These are phyloP conservation scores for Leccinum holopus DNA, from an alignment of 1,284 basidiomycete species.

Conservation along the genomic window DNA sequence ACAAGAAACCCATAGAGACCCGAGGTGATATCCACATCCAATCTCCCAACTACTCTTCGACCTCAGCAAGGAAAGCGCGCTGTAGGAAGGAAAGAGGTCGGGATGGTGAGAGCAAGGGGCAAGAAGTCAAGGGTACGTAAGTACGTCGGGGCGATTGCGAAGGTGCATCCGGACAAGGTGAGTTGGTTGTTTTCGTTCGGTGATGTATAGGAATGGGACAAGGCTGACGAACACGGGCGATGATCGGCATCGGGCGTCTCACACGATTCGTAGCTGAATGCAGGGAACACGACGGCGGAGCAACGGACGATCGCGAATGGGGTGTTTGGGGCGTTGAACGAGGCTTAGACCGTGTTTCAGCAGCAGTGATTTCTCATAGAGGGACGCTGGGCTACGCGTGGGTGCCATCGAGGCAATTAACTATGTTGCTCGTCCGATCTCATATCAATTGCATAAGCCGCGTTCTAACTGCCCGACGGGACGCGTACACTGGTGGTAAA, in stretches of 20 bases:
- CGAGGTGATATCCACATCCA: conserved; percentile 2
- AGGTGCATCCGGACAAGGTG: conserved; percentile 96
- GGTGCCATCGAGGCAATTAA: no score
- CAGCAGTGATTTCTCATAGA: no score
- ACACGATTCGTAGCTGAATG: conserved; percentile 57
- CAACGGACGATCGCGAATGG: no score
- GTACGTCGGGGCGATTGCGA: conserved; percentile 81
- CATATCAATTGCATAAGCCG: no score
- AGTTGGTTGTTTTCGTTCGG: conserved; percentile 22
- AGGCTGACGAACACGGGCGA: no score
- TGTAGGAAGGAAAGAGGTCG: conserved; percentile 77
- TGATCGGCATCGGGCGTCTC: background rate
- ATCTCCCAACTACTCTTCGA: background rate
- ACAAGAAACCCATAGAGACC: background rate
- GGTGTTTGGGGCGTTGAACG: no score
- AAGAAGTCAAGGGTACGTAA: conserved; percentile 94
- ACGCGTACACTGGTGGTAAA: conserved; percentile 45
- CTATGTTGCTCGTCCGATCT: no score
- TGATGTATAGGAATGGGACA: no score
- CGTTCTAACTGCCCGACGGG: conserved; percentile 29
- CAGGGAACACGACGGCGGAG: conserved; percentile 74
- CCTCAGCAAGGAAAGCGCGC: conserved; percentile 58
- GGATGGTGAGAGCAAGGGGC: conserved; percentile 82
- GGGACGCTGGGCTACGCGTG: no score
- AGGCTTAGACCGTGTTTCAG: no score